Evolutionary conservation across 2,329 filamentous ascomycete genomes (phyloP).

Genomic region (Didymella pinodella): DNA sequence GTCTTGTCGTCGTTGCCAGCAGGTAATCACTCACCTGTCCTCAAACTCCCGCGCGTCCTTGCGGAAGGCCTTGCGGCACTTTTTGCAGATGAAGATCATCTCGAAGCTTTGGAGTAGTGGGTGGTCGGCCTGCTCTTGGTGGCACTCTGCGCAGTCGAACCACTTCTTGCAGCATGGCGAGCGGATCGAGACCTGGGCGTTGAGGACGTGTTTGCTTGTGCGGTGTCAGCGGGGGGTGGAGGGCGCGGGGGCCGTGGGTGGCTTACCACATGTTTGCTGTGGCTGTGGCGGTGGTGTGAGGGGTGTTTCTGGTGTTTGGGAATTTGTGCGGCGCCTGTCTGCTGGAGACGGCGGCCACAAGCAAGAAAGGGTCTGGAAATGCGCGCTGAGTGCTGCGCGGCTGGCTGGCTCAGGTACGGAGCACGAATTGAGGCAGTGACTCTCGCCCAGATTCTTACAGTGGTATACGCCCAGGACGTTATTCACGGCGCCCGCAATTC

Average conservation of each 20-base stretch:
- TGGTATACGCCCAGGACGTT: neutral
- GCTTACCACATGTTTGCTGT: slow-evolving; percentile 37
- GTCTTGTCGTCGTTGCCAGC: neutral
- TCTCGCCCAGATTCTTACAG: neutral
- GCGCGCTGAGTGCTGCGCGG: neutral
- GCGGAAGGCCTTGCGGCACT: slow-evolving; percentile 97
- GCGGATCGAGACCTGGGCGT: slow-evolving; percentile 95
- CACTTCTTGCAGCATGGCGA: slow-evolving; percentile 97
- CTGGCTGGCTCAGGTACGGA: neutral
- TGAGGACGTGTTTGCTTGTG: slow-evolving; percentile 92
- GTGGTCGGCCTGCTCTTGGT: slow-evolving; percentile 81
- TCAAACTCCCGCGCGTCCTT: slow-evolving; percentile 94
- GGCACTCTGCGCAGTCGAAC: slow-evolving; percentile 98
- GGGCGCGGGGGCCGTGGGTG: slow-evolving; percentile 21
- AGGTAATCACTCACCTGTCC: slow-evolving; percentile 60
- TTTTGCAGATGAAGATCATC: slow-evolving; percentile 97
- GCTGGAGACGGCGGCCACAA: neutral
- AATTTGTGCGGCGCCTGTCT: neutral
- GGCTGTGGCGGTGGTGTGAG: neutral
- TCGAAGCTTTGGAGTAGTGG: slow-evolving; percentile 78
- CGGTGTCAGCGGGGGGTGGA: slow-evolving; percentile 17
- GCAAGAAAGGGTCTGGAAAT: neutral
- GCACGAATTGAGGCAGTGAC: neutral
- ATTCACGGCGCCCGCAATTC: neutral
- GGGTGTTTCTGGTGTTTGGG: neutral